phyloP scores from a whole-genome alignment of 2,329 filamentous ascomycete species.

The Rhexocercosporidium sp. region DNA sequence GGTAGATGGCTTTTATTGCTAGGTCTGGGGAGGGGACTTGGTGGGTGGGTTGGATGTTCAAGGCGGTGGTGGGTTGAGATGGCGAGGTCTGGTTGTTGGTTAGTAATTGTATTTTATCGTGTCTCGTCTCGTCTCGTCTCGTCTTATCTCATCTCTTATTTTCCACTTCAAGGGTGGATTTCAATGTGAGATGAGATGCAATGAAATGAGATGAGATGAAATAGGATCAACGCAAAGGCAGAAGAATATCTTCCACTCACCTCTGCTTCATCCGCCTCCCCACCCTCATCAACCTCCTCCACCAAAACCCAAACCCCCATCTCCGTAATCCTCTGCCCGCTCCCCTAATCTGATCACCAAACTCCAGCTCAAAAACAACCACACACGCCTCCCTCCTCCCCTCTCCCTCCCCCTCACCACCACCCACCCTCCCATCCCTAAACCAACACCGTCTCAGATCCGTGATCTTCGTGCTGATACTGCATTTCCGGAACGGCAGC shows the following conservation, averaged over 20 bases:
- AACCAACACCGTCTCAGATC: not conserved
- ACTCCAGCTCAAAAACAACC: not conserved
- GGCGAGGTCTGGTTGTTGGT: not conserved
- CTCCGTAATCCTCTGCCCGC: not conserved
- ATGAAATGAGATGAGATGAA: not conserved
- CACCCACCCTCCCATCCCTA: not conserved
- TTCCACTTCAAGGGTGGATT: no score
- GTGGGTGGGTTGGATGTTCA: no score
- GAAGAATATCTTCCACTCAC: not conserved
- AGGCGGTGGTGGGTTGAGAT: no score
- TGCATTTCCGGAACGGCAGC: not conserved
- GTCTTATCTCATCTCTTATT: not conserved
- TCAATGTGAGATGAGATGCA: no score
- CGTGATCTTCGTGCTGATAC: not conserved
- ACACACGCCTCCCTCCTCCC: not conserved
- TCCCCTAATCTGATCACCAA: not conserved
- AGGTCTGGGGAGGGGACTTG: not conserved
- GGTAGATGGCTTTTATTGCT: slow-evolving; percentile 3
- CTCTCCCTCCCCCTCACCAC: no score
- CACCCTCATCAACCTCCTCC: slow-evolving; percentile 1
- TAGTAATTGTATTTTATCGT: not conserved
- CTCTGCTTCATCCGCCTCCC: not conserved
- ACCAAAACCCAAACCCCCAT: not conserved
- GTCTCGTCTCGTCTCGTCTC: not conserved
- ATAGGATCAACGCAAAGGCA: not conserved